A percentile compares a stretch with the other conserved stretches of the same genome.
Conservation (phyloP, 2,329 filamentous ascomycete genomes). For the Neospermospora avenae region DNA sequence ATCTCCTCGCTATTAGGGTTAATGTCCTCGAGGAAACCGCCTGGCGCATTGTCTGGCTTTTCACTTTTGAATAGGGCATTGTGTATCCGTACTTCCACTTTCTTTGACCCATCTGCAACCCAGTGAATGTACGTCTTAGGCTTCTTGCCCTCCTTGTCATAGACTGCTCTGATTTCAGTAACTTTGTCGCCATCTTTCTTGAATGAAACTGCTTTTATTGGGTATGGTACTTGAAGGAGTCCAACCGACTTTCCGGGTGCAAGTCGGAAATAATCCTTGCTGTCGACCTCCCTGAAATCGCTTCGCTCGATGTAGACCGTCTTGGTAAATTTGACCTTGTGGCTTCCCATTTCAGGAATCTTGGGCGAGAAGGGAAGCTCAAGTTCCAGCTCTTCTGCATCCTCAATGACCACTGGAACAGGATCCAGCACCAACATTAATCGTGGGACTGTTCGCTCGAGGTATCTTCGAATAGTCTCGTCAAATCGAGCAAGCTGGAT, state of each 20-base stretch:
- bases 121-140: constrained; percentile 88
- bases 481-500: constrained; percentile 85
- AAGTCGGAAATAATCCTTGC: constrained; percentile 73
- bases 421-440: constrained; percentile 89
- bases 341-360: constrained; percentile 63
- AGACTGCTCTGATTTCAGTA: constrained; percentile 62
- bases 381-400: constrained; percentile 67
- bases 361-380: constrained; percentile 80
- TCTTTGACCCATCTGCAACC: constrained; percentile 69
- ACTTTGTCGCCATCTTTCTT: constrained; percentile 63
- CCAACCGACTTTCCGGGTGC: constrained; percentile 73
- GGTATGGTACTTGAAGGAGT: constrained; percentile 66
- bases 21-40: constrained; percentile 79
- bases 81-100: constrained; percentile 74
- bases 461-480: constrained; percentile 76
- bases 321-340: constrained; percentile 63
- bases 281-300: constrained; percentile 73
- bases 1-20: constrained; percentile 80
- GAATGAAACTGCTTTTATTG: constrained; percentile 67
- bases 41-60: constrained; percentile 72
- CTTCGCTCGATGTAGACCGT: constrained; percentile 81
- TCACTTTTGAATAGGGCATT: constrained; percentile 83
- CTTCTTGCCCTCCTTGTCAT: constrained; percentile 68
- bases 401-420: constrained; percentile 76
- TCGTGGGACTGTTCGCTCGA: constrained; percentile 83